Conservation (phyloP, 2,329 filamentous ascomycete species). For the Neonectria magnoliae region DNA sequence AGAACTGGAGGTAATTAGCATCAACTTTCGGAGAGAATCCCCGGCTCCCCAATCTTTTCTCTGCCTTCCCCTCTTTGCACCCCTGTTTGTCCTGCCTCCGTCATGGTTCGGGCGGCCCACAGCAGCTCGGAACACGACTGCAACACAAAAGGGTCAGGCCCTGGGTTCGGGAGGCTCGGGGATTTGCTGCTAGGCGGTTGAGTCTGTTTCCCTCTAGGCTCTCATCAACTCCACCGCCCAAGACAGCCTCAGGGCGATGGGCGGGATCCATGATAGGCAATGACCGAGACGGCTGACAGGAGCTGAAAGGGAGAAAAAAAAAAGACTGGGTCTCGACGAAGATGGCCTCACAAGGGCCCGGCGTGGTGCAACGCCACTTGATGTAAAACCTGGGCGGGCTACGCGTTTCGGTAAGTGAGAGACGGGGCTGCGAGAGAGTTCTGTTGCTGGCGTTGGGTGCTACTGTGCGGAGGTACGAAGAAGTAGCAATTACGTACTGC, state of each 20-base stretch:
- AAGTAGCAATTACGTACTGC: not conserved
- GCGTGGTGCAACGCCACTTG: constrained; percentile 36
- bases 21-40: not conserved
- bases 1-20: not conserved
- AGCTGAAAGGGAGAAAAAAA: not conserved
- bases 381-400: constrained; percentile 29
- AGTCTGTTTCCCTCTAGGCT: not conserved
- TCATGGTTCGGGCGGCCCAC: not conserved
- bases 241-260: not conserved
- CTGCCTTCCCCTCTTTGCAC: not conserved
- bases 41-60: constrained; percentile 7
- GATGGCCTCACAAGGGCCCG: not conserved
- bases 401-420: constrained; percentile 4
- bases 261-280: not conserved
- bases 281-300: not conserved
- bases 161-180: constrained; percentile 2
- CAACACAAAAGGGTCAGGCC: not conserved
- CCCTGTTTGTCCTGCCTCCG: not conserved
- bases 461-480: not conserved
- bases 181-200: not conserved
- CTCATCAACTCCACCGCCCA: not conserved
- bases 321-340: not conserved
- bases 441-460: not conserved
- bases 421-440: not conserved
- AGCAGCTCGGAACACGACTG: not conserved